Evolutionary conservation across 169 alveolate species (phyloP), one percentile per base, ranked within the genome.

Genomic region (Plasmodium blacklocki): DNA sequence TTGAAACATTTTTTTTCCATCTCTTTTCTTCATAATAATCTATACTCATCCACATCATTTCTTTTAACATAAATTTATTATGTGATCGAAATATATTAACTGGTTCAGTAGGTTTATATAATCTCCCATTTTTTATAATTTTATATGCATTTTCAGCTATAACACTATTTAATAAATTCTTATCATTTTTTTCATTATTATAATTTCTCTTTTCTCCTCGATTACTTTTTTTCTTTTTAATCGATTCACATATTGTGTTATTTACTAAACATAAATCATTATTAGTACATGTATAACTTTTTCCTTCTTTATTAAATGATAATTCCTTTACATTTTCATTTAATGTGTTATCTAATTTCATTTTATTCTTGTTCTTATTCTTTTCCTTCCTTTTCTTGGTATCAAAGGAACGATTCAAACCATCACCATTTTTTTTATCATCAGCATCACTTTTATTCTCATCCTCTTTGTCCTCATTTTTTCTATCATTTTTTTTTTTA

Each of bases 21-120:
- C 93, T 93, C 63, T 94, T 85, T 78, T 94, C 96, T 85, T 94
- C 95, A 71, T 92, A 93, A 73, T 66, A 94, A 71, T 94, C 96
- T 39, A 88, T 92, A 23, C 96, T 76, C 95, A 94, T 85, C 96
- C 96, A 94, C 54, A 76, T 39, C 96, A 93, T 89, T 88, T 94
- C 96, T 74, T 91, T 90, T 18, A 87, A 23, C 74, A 94, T 59
- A 73, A 76, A 88, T 80, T 78, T 93, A 63, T 93, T 74, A 59
- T 86, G 95, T 49, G 96, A 86, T n/a, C 63, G 78, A 73, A 59
- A 73, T 5, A 52, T 71, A 39, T 4, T n/a, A 6, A 71, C 26
- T 43, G 92, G 92, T 49, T 86, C 92, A 2, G 49, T 14, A 26
- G 32, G 73, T 47, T 62, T 86, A 64, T 72, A 86, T 23, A 72